Base-by-base conservation (phyloP, 1,284 basidiomycete species). In the Neolentinus lepideus region DNA sequence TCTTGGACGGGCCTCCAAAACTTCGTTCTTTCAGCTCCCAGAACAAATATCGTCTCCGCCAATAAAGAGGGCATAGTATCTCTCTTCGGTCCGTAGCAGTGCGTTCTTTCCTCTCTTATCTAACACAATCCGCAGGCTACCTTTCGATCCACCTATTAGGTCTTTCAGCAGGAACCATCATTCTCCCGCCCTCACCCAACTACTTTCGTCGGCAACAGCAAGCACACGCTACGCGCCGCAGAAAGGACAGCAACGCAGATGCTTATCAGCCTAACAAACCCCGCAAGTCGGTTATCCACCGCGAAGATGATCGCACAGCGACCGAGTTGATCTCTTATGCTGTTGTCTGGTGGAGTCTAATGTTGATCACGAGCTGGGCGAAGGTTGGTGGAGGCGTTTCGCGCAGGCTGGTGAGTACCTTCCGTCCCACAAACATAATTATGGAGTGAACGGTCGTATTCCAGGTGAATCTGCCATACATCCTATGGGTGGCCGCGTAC, bases 41-140 rank as follows among this genome's bases (percentile, higher is more conserved):
- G 94, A 1, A 72, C 71, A 2, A 77, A 76, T 26, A 54, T 95
- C 2, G 60, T 96, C 29, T 84, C 81, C n/a, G 80, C 84, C 36
- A 98, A 99, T 73, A 98, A 97, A 66, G 94, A 98, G 67, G 96
- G 97, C 0, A 65, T 99, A 35, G 77, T 88, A 22, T 94, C 89
- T 2, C 76, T 98, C 25, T 71, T 83, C 51, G 91, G 90, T 87
- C 55, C 55, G 74, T 52, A 21, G 26, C 35, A 24, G 3, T 26
- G 6, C 25, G 47, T 53, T 56, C 52, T 54, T n/a, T 52, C 35
- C 10, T 19, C 29, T 33, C 35, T 27, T n/a, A 35, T 24, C 24
- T 9, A 22, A 29, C 47, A 6, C 16, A 6, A 2, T 24, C 33
- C 26, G 16, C 59, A 90, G 95, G 96, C 4, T 99, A 99, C 69